Base-by-base conservation (phyloP, 1,284 basidiomycete genomes). In the Lentinus polychrous region DNA sequence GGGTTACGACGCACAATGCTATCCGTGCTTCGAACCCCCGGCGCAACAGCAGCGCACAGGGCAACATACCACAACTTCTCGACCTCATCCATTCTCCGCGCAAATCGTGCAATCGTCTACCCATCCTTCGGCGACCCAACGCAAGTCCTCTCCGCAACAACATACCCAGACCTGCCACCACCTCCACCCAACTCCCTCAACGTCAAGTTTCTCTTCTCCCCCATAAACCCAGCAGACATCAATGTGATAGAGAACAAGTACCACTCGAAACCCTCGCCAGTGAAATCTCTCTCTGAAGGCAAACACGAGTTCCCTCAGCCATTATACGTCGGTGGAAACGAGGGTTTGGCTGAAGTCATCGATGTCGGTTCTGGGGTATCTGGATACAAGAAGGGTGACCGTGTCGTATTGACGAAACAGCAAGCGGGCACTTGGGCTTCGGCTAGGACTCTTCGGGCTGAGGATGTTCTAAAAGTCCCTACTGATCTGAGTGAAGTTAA, bases 211-310 rank as follows among this genome's bases (percentile, higher is more conserved):
- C 66, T 83, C n/a, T 73, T 89, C n/a, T 75, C 85, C 1, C 86
- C 89, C 3, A 78, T 91, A 48, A 91, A 91, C 60, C 88, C 88
- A 1, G 79, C 87, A 8, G 89, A 91, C 55, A 64, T 87, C 56
- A 91, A 91, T 54, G 85, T 88, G 39, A 74, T 91, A 37, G 83
- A 91, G 64, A 91, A 91, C 8, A 78, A 86, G 14, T 92, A 92
- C 60, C 89, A 90, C 0, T 64, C 75, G 11, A 82, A 80, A 55
- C 85, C 88, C 0, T 58, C 56, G 1, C 66, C 70, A 18, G 62
- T 68, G 5, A 66, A 68, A 14, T 62, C 66, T 22, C 66, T 38
- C 7, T 55, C 10, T 54, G 64, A n/a, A 61, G 65, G 20, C 52
- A 62, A 15, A 62, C 60, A 18, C 65, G 52, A 8, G 27, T 37